A percentile compares a stretch with the other conserved stretches of the same genome.
These are phyloP conservation scores for Backusella mclennaniae DNA, from an alignment of 192 early-diverging fungal genomes.

Conservation along the genomic window DNA sequence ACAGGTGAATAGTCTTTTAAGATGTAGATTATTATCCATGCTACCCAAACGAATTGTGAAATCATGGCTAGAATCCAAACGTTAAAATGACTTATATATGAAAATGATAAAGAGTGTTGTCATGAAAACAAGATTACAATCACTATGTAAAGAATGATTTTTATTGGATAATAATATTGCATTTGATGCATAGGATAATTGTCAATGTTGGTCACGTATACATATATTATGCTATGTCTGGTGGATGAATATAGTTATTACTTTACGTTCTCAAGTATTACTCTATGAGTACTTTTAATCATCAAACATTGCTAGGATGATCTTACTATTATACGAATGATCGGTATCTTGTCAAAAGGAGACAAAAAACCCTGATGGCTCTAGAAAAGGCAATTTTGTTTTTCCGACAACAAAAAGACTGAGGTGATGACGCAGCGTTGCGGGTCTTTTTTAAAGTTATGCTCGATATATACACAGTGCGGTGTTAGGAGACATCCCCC, in stretches of 20 bases:
- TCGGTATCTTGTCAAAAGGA: neutral
- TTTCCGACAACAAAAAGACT: neutral
- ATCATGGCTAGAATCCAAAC: no score
- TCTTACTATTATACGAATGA: neutral
- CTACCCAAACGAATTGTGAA: no score
- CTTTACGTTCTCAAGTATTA: neutral
- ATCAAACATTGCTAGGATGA: neutral
- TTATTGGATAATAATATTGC: no score
- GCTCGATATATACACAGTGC: neutral
- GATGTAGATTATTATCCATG: no score
- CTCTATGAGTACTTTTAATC: neutral
- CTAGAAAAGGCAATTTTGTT: neutral
- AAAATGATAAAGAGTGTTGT: no score
- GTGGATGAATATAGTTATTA: neutral
- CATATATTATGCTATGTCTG: neutral
- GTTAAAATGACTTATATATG: no score
- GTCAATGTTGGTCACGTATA: neutral
- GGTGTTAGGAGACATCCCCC: conserved; percentile 5
- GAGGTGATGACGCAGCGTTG: conserved; percentile 1
- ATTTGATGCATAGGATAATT: neutral
- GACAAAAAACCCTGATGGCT: neutral
- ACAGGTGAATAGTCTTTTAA: no score
- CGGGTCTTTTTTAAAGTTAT: neutral
- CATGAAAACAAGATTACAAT: no score
- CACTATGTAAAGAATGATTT: no score